Conservation (phyloP, 1,284 basidiomycete genomes). For the Marasmius oreades region DNA sequence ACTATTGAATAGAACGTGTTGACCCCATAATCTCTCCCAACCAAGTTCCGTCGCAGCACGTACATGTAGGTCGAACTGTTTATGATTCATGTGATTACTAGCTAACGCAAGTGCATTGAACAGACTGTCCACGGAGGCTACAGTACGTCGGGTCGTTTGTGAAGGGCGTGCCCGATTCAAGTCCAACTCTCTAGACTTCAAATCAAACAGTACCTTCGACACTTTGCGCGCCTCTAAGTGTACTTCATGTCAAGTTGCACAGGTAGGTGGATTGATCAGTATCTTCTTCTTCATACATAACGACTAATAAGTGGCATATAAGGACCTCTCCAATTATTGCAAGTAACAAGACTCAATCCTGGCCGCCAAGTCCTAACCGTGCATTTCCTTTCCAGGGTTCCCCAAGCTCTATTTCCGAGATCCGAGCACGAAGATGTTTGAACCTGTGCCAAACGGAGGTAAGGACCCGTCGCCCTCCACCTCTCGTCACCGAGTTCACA, state of each 20-base stretch:
- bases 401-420: slow-evolving; percentile 40
- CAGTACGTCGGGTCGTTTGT: neutral
- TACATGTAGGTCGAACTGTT: slow-evolving; percentile 31
- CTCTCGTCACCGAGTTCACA: neutral
- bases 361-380: neutral
- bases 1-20: slow-evolving; percentile 31
- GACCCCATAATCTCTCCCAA: slow-evolving; percentile 44
- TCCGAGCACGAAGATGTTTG: slow-evolving; percentile 30
- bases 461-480: neutral
- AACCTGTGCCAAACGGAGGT: slow-evolving; percentile 35
- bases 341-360: neutral
- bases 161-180: neutral
- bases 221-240: slow-evolving; percentile 33
- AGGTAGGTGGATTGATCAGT: slow-evolving; percentile 19
- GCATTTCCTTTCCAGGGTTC: slow-evolving; percentile 29
- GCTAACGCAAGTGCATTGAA: neutral
- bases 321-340: slow-evolving; percentile 38
- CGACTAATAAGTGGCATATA: neutral
- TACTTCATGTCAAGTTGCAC: slow-evolving; percentile 32
- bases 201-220: slow-evolving; percentile 31
- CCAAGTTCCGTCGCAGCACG: slow-evolving; percentile 33
- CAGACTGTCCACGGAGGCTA: neutral
- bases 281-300: neutral
- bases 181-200: slow-evolving; percentile 26
- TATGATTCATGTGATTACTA: neutral